phyloP scores from a whole-genome alignment of 163 green algal species.

The Scenedesmus sp. region DNA sequence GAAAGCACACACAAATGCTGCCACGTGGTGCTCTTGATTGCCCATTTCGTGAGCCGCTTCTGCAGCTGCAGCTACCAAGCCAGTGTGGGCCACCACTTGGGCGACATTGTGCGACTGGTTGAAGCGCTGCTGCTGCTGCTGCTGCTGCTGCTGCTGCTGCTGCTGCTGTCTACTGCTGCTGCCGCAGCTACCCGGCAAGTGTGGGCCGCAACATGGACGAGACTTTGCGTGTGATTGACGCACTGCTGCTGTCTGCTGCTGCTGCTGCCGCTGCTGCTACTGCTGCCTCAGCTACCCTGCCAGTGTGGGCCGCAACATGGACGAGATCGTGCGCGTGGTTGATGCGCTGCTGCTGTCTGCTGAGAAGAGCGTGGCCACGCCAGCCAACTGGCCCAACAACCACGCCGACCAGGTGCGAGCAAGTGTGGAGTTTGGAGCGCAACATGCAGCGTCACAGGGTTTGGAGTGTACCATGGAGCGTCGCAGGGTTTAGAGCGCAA shows the following conservation, averaged over 20 bases:
- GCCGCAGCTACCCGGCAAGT: conserved; percentile 74
- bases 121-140: no score
- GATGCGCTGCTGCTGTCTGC: conserved; percentile 83
- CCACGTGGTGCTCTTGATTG: no score
- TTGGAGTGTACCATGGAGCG: conserved; percentile 39
- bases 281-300: conserved; percentile 70
- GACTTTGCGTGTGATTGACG: conserved; percentile 61
- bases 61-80: no score
- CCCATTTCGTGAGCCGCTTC: no score
- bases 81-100: no score
- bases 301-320: conserved; percentile 85
- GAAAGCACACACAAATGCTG: no score
- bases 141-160: no score
- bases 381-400: conserved; percentile 77
- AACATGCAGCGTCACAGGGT: neutral
- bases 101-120: no score
- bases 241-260: neutral
- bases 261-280: no score
- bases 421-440: no score
- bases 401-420: conserved; percentile 23
- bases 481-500: neutral
- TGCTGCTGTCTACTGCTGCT: no score
- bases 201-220: conserved; percentile 85
- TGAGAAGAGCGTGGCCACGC: conserved; percentile 79
- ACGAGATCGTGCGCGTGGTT: conserved; percentile 82